phyloP scores from a whole-genome alignment of 2,329 filamentous ascomycete genomes.

The Pseudogymnoascus sp. region DNA sequence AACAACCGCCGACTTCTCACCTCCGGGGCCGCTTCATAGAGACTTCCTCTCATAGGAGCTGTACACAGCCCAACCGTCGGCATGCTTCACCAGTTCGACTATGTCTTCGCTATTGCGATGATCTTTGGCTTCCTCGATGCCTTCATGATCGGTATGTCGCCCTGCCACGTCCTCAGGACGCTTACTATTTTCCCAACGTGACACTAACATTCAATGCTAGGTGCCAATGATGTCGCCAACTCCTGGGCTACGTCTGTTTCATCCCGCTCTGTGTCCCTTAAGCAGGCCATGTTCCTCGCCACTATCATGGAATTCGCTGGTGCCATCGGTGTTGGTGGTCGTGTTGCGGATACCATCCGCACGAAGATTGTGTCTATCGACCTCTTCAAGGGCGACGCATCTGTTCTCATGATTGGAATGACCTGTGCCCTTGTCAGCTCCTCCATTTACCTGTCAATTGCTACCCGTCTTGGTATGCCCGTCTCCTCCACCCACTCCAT shows the following conservation, averaged over 20 bases:
- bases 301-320: conserved; percentile 55
- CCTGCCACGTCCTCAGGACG: not conserved
- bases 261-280: conserved; percentile 54
- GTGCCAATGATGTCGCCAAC: conserved; percentile 60
- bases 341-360: conserved; percentile 53
- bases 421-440: conserved; percentile 46
- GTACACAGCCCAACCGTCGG: conserved; percentile 8
- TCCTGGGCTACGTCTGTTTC: conserved; percentile 68
- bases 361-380: conserved; percentile 47
- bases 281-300: conserved; percentile 51
- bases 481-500: conserved; percentile 56
- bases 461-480: conserved; percentile 46
- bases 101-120: conserved; percentile 55
- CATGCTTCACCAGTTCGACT: conserved; percentile 47
- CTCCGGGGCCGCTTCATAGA: not conserved
- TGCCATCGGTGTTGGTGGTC: conserved; percentile 48
- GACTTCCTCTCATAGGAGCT: not conserved
- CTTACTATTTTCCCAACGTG: not conserved
- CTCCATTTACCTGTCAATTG: conserved; percentile 47
- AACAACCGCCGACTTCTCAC: not conserved
- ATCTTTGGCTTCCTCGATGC: conserved; percentile 59
- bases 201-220: conserved; percentile 14
- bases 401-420: conserved; percentile 50
- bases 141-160: conserved; percentile 23
- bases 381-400: conserved; percentile 40